Base-by-base conservation (phyloP, 768 basidiomycete genomes). In the Naematelia encephala region DNA sequence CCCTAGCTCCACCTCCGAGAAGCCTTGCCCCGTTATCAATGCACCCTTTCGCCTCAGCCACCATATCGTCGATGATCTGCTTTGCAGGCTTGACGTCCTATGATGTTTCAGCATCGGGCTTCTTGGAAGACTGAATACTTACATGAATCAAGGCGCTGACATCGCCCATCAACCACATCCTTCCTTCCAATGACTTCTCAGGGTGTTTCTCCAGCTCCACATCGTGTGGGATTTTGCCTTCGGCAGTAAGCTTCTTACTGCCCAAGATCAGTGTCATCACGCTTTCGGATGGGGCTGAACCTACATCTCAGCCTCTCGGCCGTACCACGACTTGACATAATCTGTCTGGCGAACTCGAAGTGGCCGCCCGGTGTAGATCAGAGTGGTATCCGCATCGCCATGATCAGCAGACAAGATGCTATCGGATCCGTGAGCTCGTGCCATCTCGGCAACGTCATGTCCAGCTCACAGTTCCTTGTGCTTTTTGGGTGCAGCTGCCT, bases 351-450 rank as follows among this genome's bases (percentile, higher is more conserved):
- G 79, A 34, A 94, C 91, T 39, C 92, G 85, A 66, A 96, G 80
- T 19, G 93, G 92, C 28, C 92, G 85, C 11, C 91, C 91, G 45
- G 90, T 89, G 79, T 84, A 91, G 70, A 94, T 93, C 47, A 91
- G 70, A n/a, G 91, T 93, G 16, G 86, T 87, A 43, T 86, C 81
- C 19, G 85, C 85, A 74, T 92, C 91, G 60, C 88, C 90, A 67
- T 84, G 65, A 46, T 63, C 70, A n/a, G 70, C 70, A 22, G 54
- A 47, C 13, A 68, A 39, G 21, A 70, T 66, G 16, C 68, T 68
- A 28, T 12, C 10, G 23, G 34, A 22, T 19, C 28, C 12, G n/a
- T 53, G 42, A 64, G 51, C 56, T 56, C 10, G 11, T 27, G 26
- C 22, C 49, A 54, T 34, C 12, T 22, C n/a, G 44, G 2, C 10